Percentiles rank a stretch among this genome's conserved stretches.
Conservation (phyloP, 805 yeast genomes). For the Candida mattraensis region DNA sequence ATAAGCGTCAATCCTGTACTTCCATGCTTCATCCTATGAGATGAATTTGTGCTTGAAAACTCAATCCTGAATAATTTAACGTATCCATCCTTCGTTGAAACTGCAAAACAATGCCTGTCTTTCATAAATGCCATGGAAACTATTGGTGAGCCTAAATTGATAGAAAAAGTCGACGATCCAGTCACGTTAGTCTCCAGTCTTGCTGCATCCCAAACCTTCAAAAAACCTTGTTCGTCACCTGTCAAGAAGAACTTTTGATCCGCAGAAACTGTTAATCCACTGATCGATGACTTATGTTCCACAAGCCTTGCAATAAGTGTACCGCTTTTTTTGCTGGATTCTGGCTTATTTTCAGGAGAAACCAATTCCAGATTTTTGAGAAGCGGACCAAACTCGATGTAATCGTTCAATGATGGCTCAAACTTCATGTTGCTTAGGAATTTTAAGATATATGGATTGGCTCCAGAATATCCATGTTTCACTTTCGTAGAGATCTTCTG, state of each 20-base stretch:
- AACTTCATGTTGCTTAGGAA: conserved; percentile 54
- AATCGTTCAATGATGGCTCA: conserved; percentile 58
- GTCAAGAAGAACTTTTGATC: conserved; percentile 68
- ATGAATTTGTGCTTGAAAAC: conserved; percentile 20
- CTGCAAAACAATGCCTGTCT: conserved; percentile 58
- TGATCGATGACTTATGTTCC: conserved; percentile 62
- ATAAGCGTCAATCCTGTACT: conserved; percentile 31
- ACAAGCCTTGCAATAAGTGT: conserved; percentile 59
- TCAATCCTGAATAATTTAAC: conserved; percentile 43
- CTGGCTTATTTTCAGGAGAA: conserved; percentile 1
- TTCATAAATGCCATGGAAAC: conserved; percentile 50
- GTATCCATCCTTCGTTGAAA: conserved; percentile 48
- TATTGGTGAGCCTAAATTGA: conserved; percentile 50
- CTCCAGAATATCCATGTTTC: conserved; percentile 64
- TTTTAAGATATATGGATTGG: conserved; percentile 58
- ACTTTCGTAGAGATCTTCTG: conserved; percentile 29
- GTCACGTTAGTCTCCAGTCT: conserved; percentile 63
- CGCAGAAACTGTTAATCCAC: conserved; percentile 56
- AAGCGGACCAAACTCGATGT: conserved; percentile 63
- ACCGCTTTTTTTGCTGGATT: conserved; percentile 34
- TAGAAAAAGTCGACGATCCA: conserved; percentile 46
- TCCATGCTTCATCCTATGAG: conserved; percentile 12
- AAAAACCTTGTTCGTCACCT: conserved; percentile 71
- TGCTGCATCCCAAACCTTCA: conserved; percentile 77
- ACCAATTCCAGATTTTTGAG: conserved; percentile 12